Evolutionary conservation across 1,284 basidiomycete genomes (phyloP), one percentile per base, ranked within the genome.

Genomic region (Taiwanofungus camphoratus): DNA sequence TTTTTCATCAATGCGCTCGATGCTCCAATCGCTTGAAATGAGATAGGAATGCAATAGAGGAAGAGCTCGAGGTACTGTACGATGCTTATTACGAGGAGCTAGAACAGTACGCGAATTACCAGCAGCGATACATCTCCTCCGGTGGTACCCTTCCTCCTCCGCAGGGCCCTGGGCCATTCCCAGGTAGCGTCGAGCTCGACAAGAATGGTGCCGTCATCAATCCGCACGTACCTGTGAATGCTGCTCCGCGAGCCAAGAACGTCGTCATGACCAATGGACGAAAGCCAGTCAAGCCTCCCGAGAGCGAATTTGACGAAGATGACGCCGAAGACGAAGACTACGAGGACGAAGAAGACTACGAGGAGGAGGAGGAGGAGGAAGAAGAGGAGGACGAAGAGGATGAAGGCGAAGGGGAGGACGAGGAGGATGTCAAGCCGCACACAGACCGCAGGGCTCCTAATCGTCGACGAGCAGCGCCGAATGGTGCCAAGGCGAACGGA

Each of bases 81-180:
- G 92, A 96, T 76, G 91, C 92, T 72, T 99, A 99, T 79, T 98
- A 98, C 79, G 91, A 96, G 67, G 94, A 98, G 76, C 85, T 99
- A 71, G 91, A 97, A 77, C 85, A 89, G 73, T 98, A 98, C 77
- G 94, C 93, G 66, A 87, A 91, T 68, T 90, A 94, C 70, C 92
- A 97, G 76, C 87, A 92, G 77, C 88, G 85, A 66, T 92, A 92
- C 68, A 86, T 87, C 57, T 83, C 81, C 55, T 87, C 85, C 56
- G 87, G 85, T 60, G 87, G 88, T 51, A 86, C 84, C 39, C 78
- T 92, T 55, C 82, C 91, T 52, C 91, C 92, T 38, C 94, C 94
- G 20, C 89, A 86, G 34, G 95, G 95, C 16, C 95, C 95, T 5
- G 95, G 95, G 16, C 96, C 96, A 1, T 99, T 99, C 71, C 95